These are phyloP conservation scores for Cynara cardunculus DNA, from an alignment of 129 eudicot genomes.

Conservation along the genomic window DNA sequence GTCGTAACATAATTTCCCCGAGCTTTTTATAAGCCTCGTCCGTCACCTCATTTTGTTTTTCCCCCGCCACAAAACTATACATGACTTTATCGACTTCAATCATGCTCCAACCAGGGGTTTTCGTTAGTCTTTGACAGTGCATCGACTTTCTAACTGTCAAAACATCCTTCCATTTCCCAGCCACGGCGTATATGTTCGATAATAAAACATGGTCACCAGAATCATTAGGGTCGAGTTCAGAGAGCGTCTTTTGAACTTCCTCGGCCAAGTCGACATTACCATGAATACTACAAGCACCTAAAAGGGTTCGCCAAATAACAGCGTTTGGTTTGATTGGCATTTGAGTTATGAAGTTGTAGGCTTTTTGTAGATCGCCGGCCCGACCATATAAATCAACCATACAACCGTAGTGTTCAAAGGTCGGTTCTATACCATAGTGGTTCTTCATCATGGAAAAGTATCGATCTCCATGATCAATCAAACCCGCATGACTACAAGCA, in stretches of 20 bases:
- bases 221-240: slow-evolving; percentile 32
- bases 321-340: slow-evolving; percentile 38
- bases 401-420: slow-evolving; percentile 39
- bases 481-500: slow-evolving; percentile 44
- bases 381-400: slow-evolving; percentile 44
- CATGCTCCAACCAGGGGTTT: slow-evolving; percentile 46
- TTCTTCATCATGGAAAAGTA: slow-evolving; percentile 33
- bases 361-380: slow-evolving; percentile 38
- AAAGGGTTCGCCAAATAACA: slow-evolving; percentile 45
- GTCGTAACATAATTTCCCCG: slow-evolving; percentile 35
- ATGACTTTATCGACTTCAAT: slow-evolving; percentile 32
- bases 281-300: slow-evolving; percentile 49
- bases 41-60: slow-evolving; percentile 19
- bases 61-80: slow-evolving; percentile 51
- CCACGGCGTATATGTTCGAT: slow-evolving; percentile 41
- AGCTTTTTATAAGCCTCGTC: slow-evolving; percentile 43
- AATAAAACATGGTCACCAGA: slow-evolving; percentile 44
- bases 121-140: slow-evolving; percentile 23
- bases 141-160: slow-evolving; percentile 30
- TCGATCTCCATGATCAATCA: slow-evolving; percentile 20
- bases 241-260: slow-evolving; percentile 19
- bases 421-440: slow-evolving; percentile 26
- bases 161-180: slow-evolving; percentile 44
- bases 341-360: slow-evolving; percentile 28
- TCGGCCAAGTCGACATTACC: slow-evolving; percentile 31